phyloP scores from a whole-genome alignment of 805 yeast species.

The Phaffomyces thermotolerans region DNA sequence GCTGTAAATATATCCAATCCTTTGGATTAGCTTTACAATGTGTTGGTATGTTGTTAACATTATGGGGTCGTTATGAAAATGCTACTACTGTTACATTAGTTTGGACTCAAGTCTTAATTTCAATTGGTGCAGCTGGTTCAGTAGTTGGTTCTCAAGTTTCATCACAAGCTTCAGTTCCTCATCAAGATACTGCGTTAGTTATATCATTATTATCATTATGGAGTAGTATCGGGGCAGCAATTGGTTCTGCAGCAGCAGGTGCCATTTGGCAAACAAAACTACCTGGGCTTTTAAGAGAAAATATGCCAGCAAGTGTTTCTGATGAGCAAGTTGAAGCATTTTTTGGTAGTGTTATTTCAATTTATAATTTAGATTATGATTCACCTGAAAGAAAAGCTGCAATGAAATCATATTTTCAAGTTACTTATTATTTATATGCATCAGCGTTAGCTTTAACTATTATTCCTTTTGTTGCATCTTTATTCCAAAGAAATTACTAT shows the following conservation, averaged over 20 bases:
- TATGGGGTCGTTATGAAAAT: constrained; percentile 16
- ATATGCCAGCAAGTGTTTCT: constrained; percentile 21
- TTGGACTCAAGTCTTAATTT: constrained; percentile 26
- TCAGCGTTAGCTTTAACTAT: constrained; percentile 25
- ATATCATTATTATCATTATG: constrained; percentile 29
- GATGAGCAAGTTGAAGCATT: constrained; percentile 15
- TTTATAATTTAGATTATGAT: constrained; percentile 17
- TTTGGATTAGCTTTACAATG: constrained; percentile 26
- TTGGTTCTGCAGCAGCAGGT: constrained; percentile 32
- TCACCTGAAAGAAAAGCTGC: constrained; percentile 25
- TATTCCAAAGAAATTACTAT: constrained; percentile 29
- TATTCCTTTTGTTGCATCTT: constrained; percentile 25
- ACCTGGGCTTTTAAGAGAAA: constrained; percentile 24
- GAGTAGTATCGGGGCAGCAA: constrained; percentile 29
- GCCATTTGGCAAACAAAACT: constrained; percentile 30
- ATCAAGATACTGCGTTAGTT: constrained; percentile 31
- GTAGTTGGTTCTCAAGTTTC: constrained; percentile 29
- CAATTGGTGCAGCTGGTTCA: constrained; percentile 33
- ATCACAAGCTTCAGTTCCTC: constrained; percentile 33
- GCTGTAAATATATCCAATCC: constrained; percentile 28
- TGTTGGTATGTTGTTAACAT: constrained; percentile 25
- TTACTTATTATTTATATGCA: constrained; percentile 23
- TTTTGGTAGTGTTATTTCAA: constrained; percentile 19
- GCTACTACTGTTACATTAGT: constrained; percentile 17
- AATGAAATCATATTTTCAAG: constrained; percentile 27